phyloP scores from a whole-genome alignment of 2,329 filamentous ascomycete species.

The Pseudophaeomoniella oleicola region DNA sequence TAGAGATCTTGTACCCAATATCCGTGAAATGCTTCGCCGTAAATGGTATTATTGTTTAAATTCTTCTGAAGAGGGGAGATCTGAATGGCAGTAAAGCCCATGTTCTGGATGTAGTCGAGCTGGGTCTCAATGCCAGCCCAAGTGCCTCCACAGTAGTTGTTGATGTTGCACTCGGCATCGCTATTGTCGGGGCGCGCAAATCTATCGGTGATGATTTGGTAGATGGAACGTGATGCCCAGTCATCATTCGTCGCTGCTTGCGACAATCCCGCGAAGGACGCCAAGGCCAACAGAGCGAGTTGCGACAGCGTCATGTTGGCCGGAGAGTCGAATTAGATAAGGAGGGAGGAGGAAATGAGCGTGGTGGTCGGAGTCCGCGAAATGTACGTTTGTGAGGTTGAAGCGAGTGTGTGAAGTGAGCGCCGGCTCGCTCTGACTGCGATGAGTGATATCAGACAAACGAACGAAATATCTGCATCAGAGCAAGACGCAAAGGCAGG shows the following conservation, averaged over 20 bases:
- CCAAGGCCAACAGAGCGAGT: not conserved
- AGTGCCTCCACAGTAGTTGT: conserved; percentile 45
- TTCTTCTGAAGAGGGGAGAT: conserved; percentile 42
- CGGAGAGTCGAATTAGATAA: too few relatives aligned
- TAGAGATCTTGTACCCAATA: conserved; percentile 35
- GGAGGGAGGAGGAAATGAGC: too few relatives aligned
- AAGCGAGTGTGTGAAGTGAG: too few relatives aligned
- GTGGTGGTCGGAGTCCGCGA: too few relatives aligned
- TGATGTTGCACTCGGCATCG: conserved; percentile 1
- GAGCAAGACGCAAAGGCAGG: too few relatives aligned
- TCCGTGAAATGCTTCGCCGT: conserved; percentile 19
- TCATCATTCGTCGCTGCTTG: conserved; percentile 14
- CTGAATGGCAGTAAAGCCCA: conserved; percentile 45
- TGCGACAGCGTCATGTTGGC: not conserved
- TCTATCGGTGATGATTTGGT: conserved; percentile 44
- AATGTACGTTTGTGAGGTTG: too few relatives aligned
- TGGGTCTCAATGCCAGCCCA: conserved; percentile 43
- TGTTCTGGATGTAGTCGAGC: conserved; percentile 37
- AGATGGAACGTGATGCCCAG: conserved; percentile 43
- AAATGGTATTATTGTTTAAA: conserved; percentile 9
- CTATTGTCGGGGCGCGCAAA: conserved; percentile 34
- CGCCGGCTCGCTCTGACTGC: too few relatives aligned
- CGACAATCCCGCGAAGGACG: not conserved
- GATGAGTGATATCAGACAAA: too few relatives aligned
- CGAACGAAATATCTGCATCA: too few relatives aligned